Evolutionary conservation across 345 rosid species (phyloP).

Genomic region (Salix koriyanagi): DNA sequence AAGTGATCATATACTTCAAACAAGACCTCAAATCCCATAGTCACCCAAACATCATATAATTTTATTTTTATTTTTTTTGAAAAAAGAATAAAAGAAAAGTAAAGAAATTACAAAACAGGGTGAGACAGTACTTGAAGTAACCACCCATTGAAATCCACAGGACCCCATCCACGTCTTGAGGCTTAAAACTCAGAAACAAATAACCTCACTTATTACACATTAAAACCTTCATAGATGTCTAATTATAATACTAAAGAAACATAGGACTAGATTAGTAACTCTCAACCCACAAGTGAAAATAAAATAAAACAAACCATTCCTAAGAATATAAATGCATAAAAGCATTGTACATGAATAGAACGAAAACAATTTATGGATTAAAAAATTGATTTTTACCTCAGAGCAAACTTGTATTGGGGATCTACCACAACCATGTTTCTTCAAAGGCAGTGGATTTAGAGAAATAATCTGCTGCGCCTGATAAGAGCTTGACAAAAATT

Average conservation of each 20-base stretch:
- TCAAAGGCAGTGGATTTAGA: conserved; percentile 85
- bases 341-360: neutral
- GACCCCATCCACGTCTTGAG: too few relatives aligned
- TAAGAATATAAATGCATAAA: neutral
- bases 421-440: conserved; percentile 98
- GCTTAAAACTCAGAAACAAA: neutral
- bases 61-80: too few relatives aligned
- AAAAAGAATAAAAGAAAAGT: neutral
- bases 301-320: neutral
- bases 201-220: neutral
- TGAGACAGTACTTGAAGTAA: neutral
- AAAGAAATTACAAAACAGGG: neutral
- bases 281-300: neutral
- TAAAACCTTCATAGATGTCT: neutral
- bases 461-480: conserved; percentile 92
- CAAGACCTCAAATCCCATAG: neutral
- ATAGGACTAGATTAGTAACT: neutral
- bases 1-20: neutral
- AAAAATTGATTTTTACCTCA: conserved; percentile 54
- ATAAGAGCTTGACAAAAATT: conserved; percentile 67
- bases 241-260: neutral
- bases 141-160: neutral
- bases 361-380: neutral
- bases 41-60: too few relatives aligned
- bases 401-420: conserved; percentile 88